These are phyloP conservation scores for Gaeumannomyces tritici DNA, from an alignment of 2,329 filamentous ascomycete species.

Conservation along the genomic window DNA sequence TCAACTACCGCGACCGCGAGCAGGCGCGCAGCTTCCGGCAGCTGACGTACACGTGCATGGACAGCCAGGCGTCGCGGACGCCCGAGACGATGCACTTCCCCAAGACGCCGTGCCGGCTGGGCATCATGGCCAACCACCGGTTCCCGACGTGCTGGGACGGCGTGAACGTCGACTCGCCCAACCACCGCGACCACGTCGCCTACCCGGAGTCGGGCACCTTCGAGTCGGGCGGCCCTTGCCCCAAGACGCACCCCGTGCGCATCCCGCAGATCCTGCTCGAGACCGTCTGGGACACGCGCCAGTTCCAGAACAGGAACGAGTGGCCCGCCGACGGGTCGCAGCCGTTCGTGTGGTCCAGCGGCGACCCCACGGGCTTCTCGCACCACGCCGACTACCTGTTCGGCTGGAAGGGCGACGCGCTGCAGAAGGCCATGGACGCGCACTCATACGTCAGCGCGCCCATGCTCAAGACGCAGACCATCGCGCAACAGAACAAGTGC, in stretches of 20 bases:
- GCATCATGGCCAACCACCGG: conserved; percentile 33
- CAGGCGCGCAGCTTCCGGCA: conserved; percentile 26
- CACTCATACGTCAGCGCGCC: conserved; percentile 19
- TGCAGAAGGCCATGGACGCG: conserved; percentile 28
- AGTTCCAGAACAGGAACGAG: conserved; percentile 24
- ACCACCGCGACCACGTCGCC: conserved; percentile 34
- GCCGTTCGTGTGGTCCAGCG: conserved; percentile 30
- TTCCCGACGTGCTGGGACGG: conserved; percentile 47
- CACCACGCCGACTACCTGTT: conserved; percentile 33
- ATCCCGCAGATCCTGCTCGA: conserved; percentile 33
- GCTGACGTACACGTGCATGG: conserved; percentile 28
- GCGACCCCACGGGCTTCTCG: conserved; percentile 24
- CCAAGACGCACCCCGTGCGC: conserved; percentile 27
- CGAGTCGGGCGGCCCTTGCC: conserved; percentile 32
- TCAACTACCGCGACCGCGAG: conserved; percentile 21
- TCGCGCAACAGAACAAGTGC: conserved; percentile 18
- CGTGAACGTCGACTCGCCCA: conserved; percentile 32
- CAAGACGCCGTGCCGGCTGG: conserved; percentile 24
- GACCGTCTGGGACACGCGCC: conserved; percentile 20
- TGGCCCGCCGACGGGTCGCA: conserved; percentile 26
- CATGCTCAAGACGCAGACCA: conserved; percentile 18
- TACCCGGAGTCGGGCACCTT: conserved; percentile 31
- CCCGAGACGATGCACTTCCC: conserved; percentile 29
- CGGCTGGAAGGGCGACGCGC: conserved; percentile 30
- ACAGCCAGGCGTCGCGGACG: conserved; percentile 24